Base-by-base conservation (phyloP, 1,284 basidiomycete species). In the Testicularia cyperi region DNA sequence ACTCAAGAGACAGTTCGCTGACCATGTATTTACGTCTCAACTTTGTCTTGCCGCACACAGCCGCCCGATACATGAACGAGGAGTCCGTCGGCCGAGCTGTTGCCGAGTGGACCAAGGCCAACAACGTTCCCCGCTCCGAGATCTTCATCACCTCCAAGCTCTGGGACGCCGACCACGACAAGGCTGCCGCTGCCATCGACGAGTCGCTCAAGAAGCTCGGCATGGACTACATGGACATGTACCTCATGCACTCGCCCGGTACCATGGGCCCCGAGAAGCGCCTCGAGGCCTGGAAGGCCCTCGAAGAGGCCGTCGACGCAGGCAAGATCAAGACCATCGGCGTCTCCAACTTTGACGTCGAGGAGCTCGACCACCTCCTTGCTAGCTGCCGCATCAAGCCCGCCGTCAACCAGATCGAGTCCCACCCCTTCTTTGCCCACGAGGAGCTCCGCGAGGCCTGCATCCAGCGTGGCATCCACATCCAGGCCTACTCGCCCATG, bases 61-160 rank as follows among this genome's bases (percentile, higher is more conserved):
- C 72, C 26, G 65, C 71, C 27, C 72, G 71, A 25, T 74, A 75
- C 46, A 63, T 64, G 43, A 75, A 77, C 64, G 69, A 78, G 55
- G 72, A 77, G 51, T 68, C 70, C 27, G 74, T 78, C 27, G 76
- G 72, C 24, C 63, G 68, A 23, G 77, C 69, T 19, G 56, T 77
- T 47, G 67, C 69, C 54, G 63, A 70, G 41, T 75, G 67, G 57
- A 55, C 55, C 44, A 38, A 54, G 44, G 48, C 51, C 3, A 45
- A 64, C 46, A 70, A 74, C 32, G 70, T 76, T 3, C 54, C 69
- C 25, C 70, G 77, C 29, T 61, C 67, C 34, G 66, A 78, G 40
- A 62, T 78, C 37, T 78, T 76, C 61, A 72, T 78, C 56, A 78
- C 77, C 41, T 71, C 74, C 29, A 76, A 77, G 66, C 70, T 73